Evolutionary conservation across 345 rosid species (phyloP).

Genomic region (Xanthoceras sorbifolium): DNA sequence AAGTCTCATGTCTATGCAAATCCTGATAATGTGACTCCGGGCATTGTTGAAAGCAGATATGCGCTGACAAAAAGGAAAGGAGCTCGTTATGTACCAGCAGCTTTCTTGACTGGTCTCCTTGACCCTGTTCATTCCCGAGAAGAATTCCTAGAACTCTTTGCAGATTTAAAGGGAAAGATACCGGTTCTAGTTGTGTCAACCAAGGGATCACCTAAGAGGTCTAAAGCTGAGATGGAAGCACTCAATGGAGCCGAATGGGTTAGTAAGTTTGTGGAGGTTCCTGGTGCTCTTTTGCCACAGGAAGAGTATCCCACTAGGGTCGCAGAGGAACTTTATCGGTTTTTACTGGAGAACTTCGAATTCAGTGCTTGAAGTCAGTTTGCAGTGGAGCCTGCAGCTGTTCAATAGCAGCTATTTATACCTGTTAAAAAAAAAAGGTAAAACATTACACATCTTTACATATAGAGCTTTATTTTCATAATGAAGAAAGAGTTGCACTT

Average conservation of each 20-base stretch:
- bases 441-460: neutral
- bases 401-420: neutral
- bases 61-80: constrained; percentile 70
- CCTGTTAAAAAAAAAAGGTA: neutral
- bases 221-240: constrained; percentile 93
- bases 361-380: constrained; percentile 28
- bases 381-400: neutral
- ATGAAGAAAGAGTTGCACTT: neutral
- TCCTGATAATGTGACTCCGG: constrained; percentile 62
- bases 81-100: constrained; percentile 85
- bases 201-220: constrained; percentile 75
- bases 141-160: constrained; percentile 72
- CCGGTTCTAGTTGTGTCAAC: constrained; percentile 70
- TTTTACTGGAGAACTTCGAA: constrained; percentile 59
- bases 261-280: constrained; percentile 69
- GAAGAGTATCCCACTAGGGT: constrained; percentile 81
- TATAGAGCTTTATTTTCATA: neutral
- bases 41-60: constrained; percentile 51
- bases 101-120: constrained; percentile 89
- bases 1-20: constrained; percentile 88
- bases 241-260: constrained; percentile 71
- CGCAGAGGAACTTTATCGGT: constrained; percentile 63
- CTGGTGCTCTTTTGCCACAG: constrained; percentile 86
- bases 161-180: constrained; percentile 55
- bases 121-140: constrained; percentile 76